Evolutionary conservation across 306 rosid species (phyloP).

Genomic region (Myrica gale): DNA sequence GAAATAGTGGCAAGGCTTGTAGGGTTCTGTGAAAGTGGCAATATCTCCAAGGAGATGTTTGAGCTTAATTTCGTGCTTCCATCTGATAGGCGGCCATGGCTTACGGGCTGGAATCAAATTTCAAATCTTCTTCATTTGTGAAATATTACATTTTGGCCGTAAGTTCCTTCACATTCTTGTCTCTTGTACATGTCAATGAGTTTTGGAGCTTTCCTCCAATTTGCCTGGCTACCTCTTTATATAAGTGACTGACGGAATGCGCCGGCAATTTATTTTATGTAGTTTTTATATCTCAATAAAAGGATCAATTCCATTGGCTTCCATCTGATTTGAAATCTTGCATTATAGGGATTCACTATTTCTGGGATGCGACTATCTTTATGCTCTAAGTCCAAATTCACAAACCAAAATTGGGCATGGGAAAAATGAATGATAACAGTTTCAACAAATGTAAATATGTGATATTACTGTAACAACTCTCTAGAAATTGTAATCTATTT

Average conservation of each 20-base stretch:
- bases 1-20: conserved; percentile 94
- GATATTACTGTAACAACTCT: too few relatives aligned
- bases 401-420: not conserved
- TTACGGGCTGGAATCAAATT: conserved; percentile 81
- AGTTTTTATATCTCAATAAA: conserved; percentile 18
- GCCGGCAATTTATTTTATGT: not conserved
- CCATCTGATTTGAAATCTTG: not conserved
- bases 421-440: too few relatives aligned
- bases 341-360: not conserved
- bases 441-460: too few relatives aligned
- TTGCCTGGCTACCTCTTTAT: not conserved
- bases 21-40: conserved; percentile 86
- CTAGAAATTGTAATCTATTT: too few relatives aligned
- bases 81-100: conserved; percentile 87
- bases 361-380: not conserved
- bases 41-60: conserved; percentile 96
- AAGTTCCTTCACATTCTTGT: conserved; percentile 24
- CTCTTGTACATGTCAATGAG: conserved; percentile 48
- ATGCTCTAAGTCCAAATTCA: not conserved
- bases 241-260: conserved; percentile 14
- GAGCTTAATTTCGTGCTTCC: conserved; percentile 88
- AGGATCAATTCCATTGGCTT: conserved; percentile 2
- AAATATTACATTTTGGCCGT: conserved; percentile 33
- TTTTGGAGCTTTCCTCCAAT: conserved; percentile 38
- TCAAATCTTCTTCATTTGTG: conserved; percentile 76